Evolutionary conservation across 768 basidiomycete genomes (phyloP), one percentile per base, ranked within the genome.

Genomic region (Asterophora lycoperdoides): DNA sequence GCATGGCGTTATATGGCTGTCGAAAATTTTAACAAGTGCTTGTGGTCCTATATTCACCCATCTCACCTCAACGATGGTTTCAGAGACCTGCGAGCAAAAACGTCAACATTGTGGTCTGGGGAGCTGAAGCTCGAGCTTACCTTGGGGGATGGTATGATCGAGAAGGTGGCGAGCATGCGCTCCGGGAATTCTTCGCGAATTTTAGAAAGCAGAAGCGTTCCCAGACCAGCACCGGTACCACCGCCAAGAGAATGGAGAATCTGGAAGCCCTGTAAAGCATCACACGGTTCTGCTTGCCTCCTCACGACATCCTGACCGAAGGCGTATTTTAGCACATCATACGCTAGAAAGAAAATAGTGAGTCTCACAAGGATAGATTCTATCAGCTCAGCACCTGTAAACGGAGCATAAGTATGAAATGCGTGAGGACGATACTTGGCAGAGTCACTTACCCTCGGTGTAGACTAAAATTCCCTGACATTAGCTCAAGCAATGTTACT

Each of bases 231-330:
- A 32, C 92, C 93, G 2, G 89, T 94, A 32, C 93, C 93, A 52
- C 93, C 93, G 30, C 93, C 93, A 14, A 98, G 79, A 14, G 93
- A 92, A 55, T 95, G 92, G 8, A 93, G 66, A 40, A 93, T 65
- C 58, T 94, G 92, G 61, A 94, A 92, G 1, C 94, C 94, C 70
- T 98, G 94, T 15, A 97, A 72, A 8, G 83, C 79, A 34, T 98
- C 92, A 57, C 88, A 89, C 1, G 71, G 63, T 63, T 97, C 94
- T 2, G 86, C 74, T 64, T 95, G 88, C 58, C 73, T 80, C 55
- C 94, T 78, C 8, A 92, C 58, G n/a, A 83, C 74, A 37, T 93
- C 94, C 77, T 84, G 47, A 2, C 32, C 35, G 38, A 9, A 48
- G 36, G 47, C 2, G 26, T 46, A 42, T 43, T 43, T 38, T 32